phyloP scores from a whole-genome alignment of 306 rosid species.

The Gynostemma pentaphyllum region DNA sequence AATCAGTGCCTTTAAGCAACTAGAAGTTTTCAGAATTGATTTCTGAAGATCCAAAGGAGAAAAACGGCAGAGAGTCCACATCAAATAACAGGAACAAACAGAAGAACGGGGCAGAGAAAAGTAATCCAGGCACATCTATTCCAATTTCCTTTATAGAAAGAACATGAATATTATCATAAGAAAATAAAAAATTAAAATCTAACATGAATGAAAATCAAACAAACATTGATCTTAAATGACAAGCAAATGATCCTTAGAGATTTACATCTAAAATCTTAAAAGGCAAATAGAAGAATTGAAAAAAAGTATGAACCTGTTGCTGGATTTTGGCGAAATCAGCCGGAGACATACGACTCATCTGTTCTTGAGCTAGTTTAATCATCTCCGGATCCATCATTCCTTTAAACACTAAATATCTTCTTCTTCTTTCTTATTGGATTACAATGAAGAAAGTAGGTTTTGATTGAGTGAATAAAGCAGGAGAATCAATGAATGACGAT shows the following conservation, averaged over 20 bases:
- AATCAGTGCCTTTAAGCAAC: background rate
- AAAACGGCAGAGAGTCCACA: background rate
- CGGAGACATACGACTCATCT: constrained; percentile 96
- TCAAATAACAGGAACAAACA: background rate
- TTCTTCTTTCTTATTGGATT: background rate
- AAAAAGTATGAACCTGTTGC: constrained; percentile 42
- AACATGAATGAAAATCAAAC: background rate
- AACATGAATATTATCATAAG: background rate
- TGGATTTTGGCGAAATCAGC: constrained; percentile 87
- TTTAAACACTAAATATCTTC: constrained; percentile 25
- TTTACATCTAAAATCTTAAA: background rate
- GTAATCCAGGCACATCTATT: background rate
- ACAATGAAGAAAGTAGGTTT: background rate
- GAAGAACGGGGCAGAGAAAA: background rate
- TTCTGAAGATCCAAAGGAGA: background rate
- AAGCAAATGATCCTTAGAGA: background rate
- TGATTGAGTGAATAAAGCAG: background rate
- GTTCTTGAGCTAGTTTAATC: constrained; percentile 81
- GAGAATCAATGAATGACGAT: background rate
- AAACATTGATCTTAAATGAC: background rate
- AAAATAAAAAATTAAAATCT: background rate
- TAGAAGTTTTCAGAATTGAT: background rate
- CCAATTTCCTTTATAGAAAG: background rate
- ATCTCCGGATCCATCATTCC: constrained; percentile 94
- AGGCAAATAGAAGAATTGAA: background rate